Conservation (phyloP, 257 asterid genomes). For the Solanum virginianum region DNA sequence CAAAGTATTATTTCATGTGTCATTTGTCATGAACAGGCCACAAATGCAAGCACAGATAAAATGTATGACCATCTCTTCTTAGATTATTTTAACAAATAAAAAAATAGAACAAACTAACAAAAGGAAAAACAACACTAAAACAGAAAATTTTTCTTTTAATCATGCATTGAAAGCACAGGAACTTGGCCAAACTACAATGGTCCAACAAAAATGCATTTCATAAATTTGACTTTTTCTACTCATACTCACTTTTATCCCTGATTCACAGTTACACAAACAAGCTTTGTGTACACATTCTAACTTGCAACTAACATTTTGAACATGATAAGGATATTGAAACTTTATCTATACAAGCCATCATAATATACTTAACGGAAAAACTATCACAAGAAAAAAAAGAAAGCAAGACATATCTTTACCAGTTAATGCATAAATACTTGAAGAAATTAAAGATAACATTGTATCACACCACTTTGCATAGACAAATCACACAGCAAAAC, state of each 20-base stretch:
- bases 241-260: not conserved
- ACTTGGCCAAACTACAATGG: not conserved
- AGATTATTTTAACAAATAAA: not conserved
- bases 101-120: not conserved
- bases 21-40: not conserved
- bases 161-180: not conserved
- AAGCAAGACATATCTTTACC: not conserved
- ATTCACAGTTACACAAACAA: not conserved
- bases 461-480: no score
- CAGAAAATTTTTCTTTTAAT: not conserved
- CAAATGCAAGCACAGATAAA: not conserved
- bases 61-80: not conserved
- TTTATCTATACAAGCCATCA: not conserved
- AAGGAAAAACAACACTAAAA: not conserved
- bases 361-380: not conserved
- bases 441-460: not conserved
- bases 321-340: not conserved
- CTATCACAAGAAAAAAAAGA: not conserved
- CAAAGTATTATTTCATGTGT: not conserved
- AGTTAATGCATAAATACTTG: not conserved
- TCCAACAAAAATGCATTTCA: not conserved
- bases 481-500: no score
- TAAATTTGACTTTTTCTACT: not conserved
- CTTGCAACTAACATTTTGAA: not conserved
- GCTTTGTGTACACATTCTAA: not conserved